Evolutionary conservation across 805 yeast genomes (phyloP), one percentile per base, ranked within the genome.

Genomic region (Torulaspora microellipsoides): DNA sequence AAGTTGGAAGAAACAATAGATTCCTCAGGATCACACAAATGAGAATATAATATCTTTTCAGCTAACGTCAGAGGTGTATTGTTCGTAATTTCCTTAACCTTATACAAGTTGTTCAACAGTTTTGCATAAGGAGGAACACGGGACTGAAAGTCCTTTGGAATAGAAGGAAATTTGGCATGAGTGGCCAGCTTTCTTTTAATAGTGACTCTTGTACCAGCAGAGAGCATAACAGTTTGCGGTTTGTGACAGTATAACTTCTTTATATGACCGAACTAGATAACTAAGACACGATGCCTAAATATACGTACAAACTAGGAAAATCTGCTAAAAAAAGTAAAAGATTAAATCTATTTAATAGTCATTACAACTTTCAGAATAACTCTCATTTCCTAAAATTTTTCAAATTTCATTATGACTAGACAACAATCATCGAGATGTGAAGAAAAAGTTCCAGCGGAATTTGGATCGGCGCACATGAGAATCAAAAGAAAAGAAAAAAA

Each of bases 21-120:
- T 59, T 85, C 95, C 57, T 85, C 91, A 30, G 96, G 96, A 57
- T 88, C 74, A 45, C 81, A 86, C 63, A 93, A 74, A 68, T 93
- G 99, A 15, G 96, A 87, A 67, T 93, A 93, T 50, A 93, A 75
- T 56, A 89, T 81, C 71, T 93, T 93, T 70, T 93, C 99, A 29
- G 98, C 95, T 52, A 89, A 75, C 3, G 99, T 93, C 58, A 93
- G 75, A 4, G 97, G 96, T 60, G 71, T 63, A 55, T 85, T 73
- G 53, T 73, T 75, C 39, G 90, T 75, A 47, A 89, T 76, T 38
- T 68, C 65, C 53, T 82, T 80, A 47, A 90, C 95, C 31, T 69
- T 63, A 8, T 68, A 66, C 46, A 93, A 73, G 37, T 84, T 86
- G 25, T 69, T 66, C 34, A 85, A 68, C 47, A 91, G 73, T 65